These are phyloP conservation scores for Ascochyta fabae DNA, from an alignment of 2,329 filamentous ascomycete species.

Conservation along the genomic window DNA sequence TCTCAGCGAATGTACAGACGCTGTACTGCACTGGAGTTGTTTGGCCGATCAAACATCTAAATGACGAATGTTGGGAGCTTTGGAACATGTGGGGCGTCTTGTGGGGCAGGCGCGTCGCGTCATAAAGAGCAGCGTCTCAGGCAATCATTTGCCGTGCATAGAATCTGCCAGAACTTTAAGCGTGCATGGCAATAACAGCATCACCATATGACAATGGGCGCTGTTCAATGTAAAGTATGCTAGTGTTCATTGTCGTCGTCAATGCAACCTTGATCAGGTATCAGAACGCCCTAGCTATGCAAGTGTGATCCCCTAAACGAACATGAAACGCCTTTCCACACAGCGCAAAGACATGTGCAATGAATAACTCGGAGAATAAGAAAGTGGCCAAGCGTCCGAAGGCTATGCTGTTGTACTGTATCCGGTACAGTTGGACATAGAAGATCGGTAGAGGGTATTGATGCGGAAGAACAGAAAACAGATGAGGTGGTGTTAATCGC, in stretches of 20 bases:
- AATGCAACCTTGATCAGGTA: conserved; percentile 15
- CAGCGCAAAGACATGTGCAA: conserved; percentile 13
- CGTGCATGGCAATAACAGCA: neutral
- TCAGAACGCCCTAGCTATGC: conserved; percentile 37
- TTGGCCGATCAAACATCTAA: conserved; percentile 2
- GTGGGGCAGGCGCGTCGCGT: conserved; percentile 16
- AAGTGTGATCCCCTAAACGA: conserved; percentile 21
- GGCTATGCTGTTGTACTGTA: conserved; percentile 10
- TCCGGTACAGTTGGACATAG: conserved; percentile 12
- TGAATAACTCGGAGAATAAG: conserved; percentile 1
- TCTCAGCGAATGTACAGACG: conserved; percentile 15
- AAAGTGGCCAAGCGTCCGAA: conserved; percentile 5
- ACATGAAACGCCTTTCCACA: conserved; percentile 23
- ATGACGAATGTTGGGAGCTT: neutral
- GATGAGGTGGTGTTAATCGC: neutral
- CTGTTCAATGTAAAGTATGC: neutral
- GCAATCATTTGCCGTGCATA: too few relatives aligned
- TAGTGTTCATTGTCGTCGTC: conserved; percentile 15
- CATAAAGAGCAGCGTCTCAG: neutral
- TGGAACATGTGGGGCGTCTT: conserved; percentile 3
- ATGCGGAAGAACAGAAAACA: conserved; percentile 25
- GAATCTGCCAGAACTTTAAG: too few relatives aligned
- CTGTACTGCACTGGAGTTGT: neutral
- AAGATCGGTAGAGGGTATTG: conserved; percentile 38
- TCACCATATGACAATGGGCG: neutral